Conservation (phyloP, 306 rosid genomes). For the Oxytropis ochrocephala region DNA sequence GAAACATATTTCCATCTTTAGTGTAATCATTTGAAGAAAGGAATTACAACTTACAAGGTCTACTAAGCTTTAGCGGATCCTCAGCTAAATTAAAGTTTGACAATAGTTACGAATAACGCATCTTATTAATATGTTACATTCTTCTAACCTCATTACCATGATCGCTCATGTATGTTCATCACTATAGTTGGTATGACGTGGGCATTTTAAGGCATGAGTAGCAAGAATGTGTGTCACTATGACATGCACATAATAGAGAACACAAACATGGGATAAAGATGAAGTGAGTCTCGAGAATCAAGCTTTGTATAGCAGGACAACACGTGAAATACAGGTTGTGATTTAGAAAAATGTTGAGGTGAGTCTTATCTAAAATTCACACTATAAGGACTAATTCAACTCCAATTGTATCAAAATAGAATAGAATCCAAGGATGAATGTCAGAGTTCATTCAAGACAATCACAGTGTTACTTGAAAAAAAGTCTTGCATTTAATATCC, state of each 20-base stretch:
- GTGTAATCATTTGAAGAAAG: too few relatives aligned
- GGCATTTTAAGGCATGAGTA: neutral
- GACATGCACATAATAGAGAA: neutral
- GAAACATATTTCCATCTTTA: too few relatives aligned
- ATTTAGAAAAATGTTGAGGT: constrained; percentile 59
- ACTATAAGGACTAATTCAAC: constrained; percentile 18
- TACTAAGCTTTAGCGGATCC: too few relatives aligned
- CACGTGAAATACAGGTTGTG: constrained; percentile 95
- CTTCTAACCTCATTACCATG: neutral
- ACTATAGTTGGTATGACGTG: neutral
- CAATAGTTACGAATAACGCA: too few relatives aligned
- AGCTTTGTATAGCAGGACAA: constrained; percentile 47
- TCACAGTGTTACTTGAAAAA: constrained; percentile 21
- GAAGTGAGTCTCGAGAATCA: constrained; percentile 68
- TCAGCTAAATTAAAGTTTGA: too few relatives aligned
- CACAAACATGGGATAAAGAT: constrained; percentile 38
- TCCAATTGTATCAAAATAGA: constrained; percentile 18
- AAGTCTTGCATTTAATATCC: constrained; percentile 24
- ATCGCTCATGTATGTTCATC: neutral
- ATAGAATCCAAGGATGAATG: constrained; percentile 57
- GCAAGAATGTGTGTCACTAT: constrained; percentile 16
- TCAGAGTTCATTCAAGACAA: constrained; percentile 45
- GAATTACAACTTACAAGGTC: too few relatives aligned
- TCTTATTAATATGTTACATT: too few relatives aligned
- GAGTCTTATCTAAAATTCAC: constrained; percentile 24